Base-by-base conservation (phyloP, 192 early-diverging fungal species). In the Coemansia sp. region DNA sequence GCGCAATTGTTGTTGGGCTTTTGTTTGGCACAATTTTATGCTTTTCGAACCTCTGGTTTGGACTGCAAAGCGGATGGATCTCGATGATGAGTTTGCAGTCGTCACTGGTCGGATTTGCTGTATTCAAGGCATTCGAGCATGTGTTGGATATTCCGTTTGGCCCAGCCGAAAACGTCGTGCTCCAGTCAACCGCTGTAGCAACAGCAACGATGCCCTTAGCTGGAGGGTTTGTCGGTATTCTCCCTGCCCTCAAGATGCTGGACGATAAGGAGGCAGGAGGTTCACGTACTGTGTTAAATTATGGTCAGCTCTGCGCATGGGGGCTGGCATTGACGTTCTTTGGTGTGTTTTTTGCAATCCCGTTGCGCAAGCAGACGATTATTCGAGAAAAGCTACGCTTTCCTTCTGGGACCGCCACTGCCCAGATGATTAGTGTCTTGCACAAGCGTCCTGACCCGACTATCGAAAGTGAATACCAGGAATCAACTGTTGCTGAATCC, bases 1-100 rank as follows among this genome's bases (percentile, higher is more conserved):
- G 79, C 5, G 79, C 79, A n/a, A 59, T 90, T 0, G 35, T 80
- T 16, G 88, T 86, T 18, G 90, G 90, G 4, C 76, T 92, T 28
- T 29, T 77, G 18, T 88, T 92, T 52, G 90, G 90, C n/a, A 79
- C 85, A 9, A 58, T 92, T 13, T 63, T 92, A 45, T 89, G 89
- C 39, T 93, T 93, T 58, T 93, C 93, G 37, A 95, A 95, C 74
- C 87, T 93, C 79, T 95, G 93, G 74, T 91, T 94, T 67, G 93
- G 93, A 1, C 78, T 95, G 30, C 94, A 91, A 66, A 90, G 87
- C 42, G 89, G 89, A 1, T 93, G 90, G 89, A 88, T 90, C 59
- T 86, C 85, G 23, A 91, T 91, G 88, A 90, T 90, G 88, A 89
- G 88, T 9, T 65, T 89, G 29, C 89, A 91, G 63, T 85, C 88